A percentile compares a stretch with the other conserved stretches of the same genome.
phyloP scores from a whole-genome alignment of 2,329 filamentous ascomycete genomes.

The Esteya vermicola region DNA sequence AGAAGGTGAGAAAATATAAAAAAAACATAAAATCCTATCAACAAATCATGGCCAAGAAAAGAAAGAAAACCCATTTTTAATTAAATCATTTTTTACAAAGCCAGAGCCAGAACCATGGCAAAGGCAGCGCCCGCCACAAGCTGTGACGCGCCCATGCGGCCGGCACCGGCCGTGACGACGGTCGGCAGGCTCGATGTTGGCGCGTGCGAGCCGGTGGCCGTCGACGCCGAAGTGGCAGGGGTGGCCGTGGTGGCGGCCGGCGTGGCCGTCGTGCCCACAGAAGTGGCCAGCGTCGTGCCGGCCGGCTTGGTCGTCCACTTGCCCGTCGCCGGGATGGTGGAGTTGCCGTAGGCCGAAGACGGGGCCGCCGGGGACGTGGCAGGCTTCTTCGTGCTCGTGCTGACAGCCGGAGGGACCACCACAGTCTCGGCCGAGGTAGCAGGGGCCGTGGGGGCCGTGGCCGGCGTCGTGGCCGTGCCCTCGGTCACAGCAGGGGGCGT shows the following conservation, averaged over 20 bases:
- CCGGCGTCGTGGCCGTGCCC: too few relatives aligned
- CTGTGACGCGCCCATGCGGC: constrained; percentile 34
- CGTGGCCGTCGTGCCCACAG: not conserved
- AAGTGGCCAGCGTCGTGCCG: too few relatives aligned
- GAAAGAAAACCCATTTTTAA: not conserved
- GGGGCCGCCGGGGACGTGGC: constrained; percentile 5
- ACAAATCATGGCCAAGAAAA: too few relatives aligned
- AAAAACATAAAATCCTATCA: too few relatives aligned
- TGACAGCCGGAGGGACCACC: too few relatives aligned
- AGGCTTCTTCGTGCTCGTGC: constrained; percentile 6
- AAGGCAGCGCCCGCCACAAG: constrained; percentile 34
- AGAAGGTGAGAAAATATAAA: too few relatives aligned
- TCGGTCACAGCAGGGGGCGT: too few relatives aligned
- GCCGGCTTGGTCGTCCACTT: not conserved
- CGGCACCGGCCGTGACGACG: constrained; percentile 33
- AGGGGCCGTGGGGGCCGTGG: too few relatives aligned
- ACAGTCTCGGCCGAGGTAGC: too few relatives aligned
- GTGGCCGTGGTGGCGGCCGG: not conserved
- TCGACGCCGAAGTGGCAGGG: constrained; percentile 22
- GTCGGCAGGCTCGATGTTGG: constrained; percentile 12
- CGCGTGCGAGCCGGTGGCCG: too few relatives aligned
- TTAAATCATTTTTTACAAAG: constrained; percentile 32
- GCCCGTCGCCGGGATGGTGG: not conserved
- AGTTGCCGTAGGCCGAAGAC: not conserved
- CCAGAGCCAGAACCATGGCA: constrained; percentile 34